Base-by-base conservation (phyloP, 2,329 filamentous ascomycete genomes). In the Emergomyces orientalis region DNA sequence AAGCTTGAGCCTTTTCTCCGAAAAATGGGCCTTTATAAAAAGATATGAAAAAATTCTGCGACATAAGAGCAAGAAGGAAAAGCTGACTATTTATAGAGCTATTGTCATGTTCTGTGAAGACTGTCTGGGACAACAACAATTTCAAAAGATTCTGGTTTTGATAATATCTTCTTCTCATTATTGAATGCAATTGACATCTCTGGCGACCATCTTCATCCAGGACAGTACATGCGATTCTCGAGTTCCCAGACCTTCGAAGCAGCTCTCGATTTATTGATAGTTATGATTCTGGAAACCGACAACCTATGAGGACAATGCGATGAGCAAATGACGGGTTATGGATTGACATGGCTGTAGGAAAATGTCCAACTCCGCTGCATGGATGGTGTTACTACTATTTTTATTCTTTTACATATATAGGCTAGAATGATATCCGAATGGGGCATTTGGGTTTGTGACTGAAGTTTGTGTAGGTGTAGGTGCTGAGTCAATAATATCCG, bases 131-230 rank as follows among this genome's bases (percentile, higher is more conserved):
- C 6, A 32, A 56, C 11, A 34, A 34, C 27, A 34, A 56, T 56
- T 22, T 19, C 30, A 39, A 56, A 56, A 56, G 52, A 39, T 32
- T 32, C 27, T 17, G 34, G 2, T 32, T 32, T 56, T 39, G 52
- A 56, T 39, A 56, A 56, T 39, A 32, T 56, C 52, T 56, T 56
- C 52, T 56, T 56, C 27, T 6, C 52, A 56, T 56, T 56, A 56
- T 56, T 17, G 11, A 39, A 39, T 13, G 11, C 27, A 8, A 32
- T 56, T 34, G 52, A 30, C 11, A 34, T 56, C 27, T 39, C 27
- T 39, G 52, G 9, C 27, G 2, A 56, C 27, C 52, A 56, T 6
- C 52, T 56, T 6, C 30, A 56, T n/a, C 25, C 52, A 11, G 34
- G 25, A 56, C 27, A 56, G 34, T 56, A 34, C 52, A 56, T 56